Evolutionary conservation across 768 basidiomycete species (phyloP).

Genomic region (Pleurotus tuoliensis): DNA sequence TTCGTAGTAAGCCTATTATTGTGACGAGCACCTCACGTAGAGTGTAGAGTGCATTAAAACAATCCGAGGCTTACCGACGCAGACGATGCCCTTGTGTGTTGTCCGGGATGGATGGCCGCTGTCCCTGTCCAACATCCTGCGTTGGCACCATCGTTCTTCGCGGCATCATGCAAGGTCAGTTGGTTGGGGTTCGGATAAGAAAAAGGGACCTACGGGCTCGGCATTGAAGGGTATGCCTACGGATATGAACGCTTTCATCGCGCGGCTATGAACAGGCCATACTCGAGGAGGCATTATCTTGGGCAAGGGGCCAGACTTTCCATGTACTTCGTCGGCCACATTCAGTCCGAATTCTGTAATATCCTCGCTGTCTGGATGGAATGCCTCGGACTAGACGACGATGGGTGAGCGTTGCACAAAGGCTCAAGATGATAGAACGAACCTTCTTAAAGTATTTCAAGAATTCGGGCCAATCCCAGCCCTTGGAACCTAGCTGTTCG

Average conservation of each 20-base stretch:
- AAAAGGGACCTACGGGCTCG: slow-evolving; percentile 1
- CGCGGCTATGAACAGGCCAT: slow-evolving; percentile 1
- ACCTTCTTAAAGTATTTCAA: slow-evolving; percentile 9
- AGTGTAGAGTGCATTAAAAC: background rate
- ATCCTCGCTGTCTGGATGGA: background rate
- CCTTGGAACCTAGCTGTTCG: background rate
- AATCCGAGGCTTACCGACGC: background rate
- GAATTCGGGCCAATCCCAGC: slow-evolving; percentile 7
- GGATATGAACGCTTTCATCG: background rate
- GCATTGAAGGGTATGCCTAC: slow-evolving; percentile 8
- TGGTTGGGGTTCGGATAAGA: background rate
- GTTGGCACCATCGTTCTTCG: background rate
- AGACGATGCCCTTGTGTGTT: slow-evolving; percentile 1
- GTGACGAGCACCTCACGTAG: background rate
- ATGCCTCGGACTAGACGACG: background rate
- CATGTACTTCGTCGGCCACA: slow-evolving; percentile 3
- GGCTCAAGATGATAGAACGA: background rate
- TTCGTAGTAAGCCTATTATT: slow-evolving; percentile 4
- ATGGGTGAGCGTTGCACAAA: background rate
- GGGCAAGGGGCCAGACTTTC: slow-evolving; percentile 12
- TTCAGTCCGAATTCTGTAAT: background rate
- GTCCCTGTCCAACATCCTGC: background rate
- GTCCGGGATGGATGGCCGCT: background rate
- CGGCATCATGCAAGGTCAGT: too few species aligned
- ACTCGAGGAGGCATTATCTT: slow-evolving; percentile 12